Base-by-base conservation (phyloP, 2,329 filamentous ascomycete species). In the Magnaporthiopsis incrustans region DNA sequence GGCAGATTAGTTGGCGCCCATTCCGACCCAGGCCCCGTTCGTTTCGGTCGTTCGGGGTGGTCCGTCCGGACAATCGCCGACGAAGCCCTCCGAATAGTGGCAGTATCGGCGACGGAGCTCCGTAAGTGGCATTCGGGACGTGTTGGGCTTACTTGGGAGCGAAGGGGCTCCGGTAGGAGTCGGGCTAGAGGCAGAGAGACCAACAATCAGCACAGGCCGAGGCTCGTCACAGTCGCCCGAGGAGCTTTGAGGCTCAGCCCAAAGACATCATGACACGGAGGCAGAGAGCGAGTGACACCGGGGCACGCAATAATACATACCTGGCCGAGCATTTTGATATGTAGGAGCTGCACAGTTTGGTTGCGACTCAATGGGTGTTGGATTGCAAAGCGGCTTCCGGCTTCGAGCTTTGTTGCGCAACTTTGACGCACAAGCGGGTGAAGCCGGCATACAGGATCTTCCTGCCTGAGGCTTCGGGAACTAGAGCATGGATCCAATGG, bases 131-230 rank as follows among this genome's bases (percentile, higher is more conserved):
- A 22, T 22, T 53, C 4, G 12, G 27, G 38, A 38, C n/a, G 38
- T 4, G 59, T 27, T 74, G 8, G 44, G 77, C 81, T 78, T 84
- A 89, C 86, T 87, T 88, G 63, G 86, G 86, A 58, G 25, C 25
- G 57, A 58, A 58, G 25, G 57, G 57, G 25, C 57, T 58, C 57
- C 25, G 57, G 57, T 58, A 58, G 12, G 57, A 58, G 25, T 58
- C 27, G 25, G 57, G 57, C 25, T 58, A 15, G 57, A 27, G 57
- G 57, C 25, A 15, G 57, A 15, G 27, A 22, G 25, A 3, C 18
- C 27, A 32, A 30, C 7, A 2, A 25, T 58, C 57, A 58, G 57
- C 12, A 58, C 12, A 58, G 12, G 14, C n/a, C 7, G 22, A n/a
- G 22, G 18, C 44, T 53, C 18, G 22, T 53, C 15, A 53, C 7